Evolutionary conservation across 768 basidiomycete species (phyloP).

Genomic region (Boletus insuetus): DNA sequence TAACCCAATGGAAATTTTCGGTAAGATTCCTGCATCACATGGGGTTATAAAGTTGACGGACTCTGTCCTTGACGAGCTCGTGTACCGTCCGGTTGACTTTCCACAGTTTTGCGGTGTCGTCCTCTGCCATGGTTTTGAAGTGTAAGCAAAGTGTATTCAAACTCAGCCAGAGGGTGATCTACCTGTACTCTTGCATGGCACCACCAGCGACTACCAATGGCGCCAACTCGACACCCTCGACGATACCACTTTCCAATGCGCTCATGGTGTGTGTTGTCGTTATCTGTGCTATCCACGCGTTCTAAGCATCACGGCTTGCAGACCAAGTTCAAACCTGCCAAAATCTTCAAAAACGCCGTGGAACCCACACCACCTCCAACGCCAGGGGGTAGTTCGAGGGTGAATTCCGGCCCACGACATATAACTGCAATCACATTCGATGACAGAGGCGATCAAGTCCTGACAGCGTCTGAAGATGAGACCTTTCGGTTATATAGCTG

Average conservation of each 20-base stretch:
- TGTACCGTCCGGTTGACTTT: constrained; percentile 95
- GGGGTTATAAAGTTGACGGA: constrained; percentile 33
- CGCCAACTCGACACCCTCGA: constrained; percentile 25
- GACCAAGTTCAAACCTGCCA: constrained; percentile 82
- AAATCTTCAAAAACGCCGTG: constrained; percentile 80
- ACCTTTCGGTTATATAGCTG: constrained; percentile 86
- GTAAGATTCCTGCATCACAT: constrained; percentile 16
- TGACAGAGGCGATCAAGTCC: constrained; percentile 79
- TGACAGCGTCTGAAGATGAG: constrained; percentile 92
- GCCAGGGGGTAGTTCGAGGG: constrained; percentile 35
- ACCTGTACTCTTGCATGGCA: constrained; percentile 32
- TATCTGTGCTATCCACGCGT: background rate
- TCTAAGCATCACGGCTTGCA: constrained; percentile 29
- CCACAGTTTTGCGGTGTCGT: constrained; percentile 89
- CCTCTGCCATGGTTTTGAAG: constrained; percentile 58
- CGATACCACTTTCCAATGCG: constrained; percentile 44
- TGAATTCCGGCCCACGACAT: constrained; percentile 54
- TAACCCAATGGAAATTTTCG: constrained; percentile 32
- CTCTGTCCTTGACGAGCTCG: constrained; percentile 94
- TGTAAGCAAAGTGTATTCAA: constrained; percentile 41
- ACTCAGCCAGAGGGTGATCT: constrained; percentile 46
- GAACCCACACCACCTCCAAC: constrained; percentile 56
- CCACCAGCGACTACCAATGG: constrained; percentile 39
- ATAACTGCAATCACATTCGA: constrained; percentile 92
- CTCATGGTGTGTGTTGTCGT: constrained; percentile 45